These are phyloP conservation scores for Hyaloperonospora brassicae DNA, from an alignment of 352 stramenopile species.

Conservation along the genomic window DNA sequence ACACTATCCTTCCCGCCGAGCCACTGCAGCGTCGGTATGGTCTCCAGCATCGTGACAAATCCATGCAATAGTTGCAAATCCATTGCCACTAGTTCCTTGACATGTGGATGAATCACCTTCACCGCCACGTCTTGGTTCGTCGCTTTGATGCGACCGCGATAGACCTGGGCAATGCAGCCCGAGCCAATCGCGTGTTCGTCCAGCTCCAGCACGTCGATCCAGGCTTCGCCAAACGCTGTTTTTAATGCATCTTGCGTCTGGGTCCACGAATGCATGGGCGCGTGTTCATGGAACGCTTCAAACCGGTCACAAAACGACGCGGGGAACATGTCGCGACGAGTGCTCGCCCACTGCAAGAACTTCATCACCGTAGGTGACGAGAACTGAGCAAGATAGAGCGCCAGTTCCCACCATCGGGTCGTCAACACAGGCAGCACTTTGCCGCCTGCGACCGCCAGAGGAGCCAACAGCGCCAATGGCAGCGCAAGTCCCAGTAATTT, in stretches of 20 bases:
- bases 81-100: conserved; percentile 77
- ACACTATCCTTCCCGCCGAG: conserved; percentile 73
- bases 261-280: conserved; percentile 78
- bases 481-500: conserved; percentile 50
- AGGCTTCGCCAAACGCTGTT: conserved; percentile 84
- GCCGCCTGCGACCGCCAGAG: conserved; percentile 24
- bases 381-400: conserved; percentile 48
- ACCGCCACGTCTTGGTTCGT: conserved; percentile 77
- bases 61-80: conserved; percentile 82
- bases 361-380: conserved; percentile 91
- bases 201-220: conserved; percentile 49
- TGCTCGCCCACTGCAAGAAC: conserved; percentile 93
- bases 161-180: conserved; percentile 93
- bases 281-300: conserved; percentile 83
- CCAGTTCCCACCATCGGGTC: conserved; percentile 56
- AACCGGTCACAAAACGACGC: conserved; percentile 87
- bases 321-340: conserved; percentile 91
- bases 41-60: conserved; percentile 56
- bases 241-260: conserved; percentile 77
- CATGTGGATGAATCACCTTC: conserved; percentile 90
- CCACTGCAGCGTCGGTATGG: conserved; percentile 52
- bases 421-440: conserved; percentile 23
- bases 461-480: conserved; percentile 40
- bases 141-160: conserved; percentile 66
- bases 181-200: conserved; percentile 73